Percentiles rank a stretch among this genome's conserved stretches.
Evolutionary conservation across 2,329 filamentous ascomycete species (phyloP).

Genomic region (Stenocarpella maydis): DNA sequence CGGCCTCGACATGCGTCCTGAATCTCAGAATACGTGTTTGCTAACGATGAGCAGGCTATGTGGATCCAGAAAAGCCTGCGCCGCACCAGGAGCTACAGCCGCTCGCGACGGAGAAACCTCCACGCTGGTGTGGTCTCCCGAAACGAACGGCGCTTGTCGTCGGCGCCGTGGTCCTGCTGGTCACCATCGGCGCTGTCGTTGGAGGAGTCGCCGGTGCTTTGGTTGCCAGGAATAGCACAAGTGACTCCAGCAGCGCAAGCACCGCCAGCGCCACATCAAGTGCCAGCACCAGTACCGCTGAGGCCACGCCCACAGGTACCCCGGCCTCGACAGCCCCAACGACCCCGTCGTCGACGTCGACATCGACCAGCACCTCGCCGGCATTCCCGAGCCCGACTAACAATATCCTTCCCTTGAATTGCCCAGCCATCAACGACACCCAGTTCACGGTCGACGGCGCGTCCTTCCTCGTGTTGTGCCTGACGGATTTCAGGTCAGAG

Average conservation of each 20-base stretch:
- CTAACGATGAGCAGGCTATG: not conserved
- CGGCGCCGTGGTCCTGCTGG: not conserved
- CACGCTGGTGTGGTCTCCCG: conserved; percentile 13
- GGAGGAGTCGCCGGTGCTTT: conserved; percentile 16
- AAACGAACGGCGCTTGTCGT: conserved; percentile 7
- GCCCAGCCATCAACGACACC: conserved; percentile 23
- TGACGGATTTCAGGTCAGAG: not conserved
- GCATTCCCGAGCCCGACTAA: conserved; percentile 17
- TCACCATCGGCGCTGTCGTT: conserved; percentile 11
- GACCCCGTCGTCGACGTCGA: not conserved
- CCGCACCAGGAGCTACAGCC: not conserved
- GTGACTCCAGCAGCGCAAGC: not conserved
- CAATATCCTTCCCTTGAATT: conserved; percentile 9
- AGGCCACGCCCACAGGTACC: not conserved
- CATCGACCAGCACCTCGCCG: not conserved
- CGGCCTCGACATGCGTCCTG: too few species aligned
- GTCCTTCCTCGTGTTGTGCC: conserved; percentile 8
- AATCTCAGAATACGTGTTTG: not conserved
- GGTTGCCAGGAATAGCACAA: not conserved
- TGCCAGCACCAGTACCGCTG: not conserved
- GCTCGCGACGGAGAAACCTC: not conserved
- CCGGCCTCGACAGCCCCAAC: conserved; percentile 3
- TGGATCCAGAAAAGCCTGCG: not conserved
- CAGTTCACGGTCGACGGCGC: not conserved
- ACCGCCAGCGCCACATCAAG: not conserved